Evolutionary conservation across 2,329 filamentous ascomycete genomes (phyloP).

Genomic region (Dichotomopilus funicola): DNA sequence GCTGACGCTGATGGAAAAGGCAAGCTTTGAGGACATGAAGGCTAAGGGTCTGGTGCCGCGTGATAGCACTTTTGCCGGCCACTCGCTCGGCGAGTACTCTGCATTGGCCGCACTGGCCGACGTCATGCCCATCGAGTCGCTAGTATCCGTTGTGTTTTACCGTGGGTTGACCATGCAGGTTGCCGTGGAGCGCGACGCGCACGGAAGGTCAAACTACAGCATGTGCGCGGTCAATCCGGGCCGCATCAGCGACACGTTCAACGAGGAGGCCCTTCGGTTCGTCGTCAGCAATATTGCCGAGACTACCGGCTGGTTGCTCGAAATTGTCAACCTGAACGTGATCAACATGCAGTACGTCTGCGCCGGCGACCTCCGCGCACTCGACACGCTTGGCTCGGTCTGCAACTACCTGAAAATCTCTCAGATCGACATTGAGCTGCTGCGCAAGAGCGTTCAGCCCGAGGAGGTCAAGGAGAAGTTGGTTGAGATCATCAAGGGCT

Average conservation of each 20-base stretch:
- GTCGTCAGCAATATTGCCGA: constrained; percentile 94
- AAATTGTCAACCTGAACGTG: constrained; percentile 97
- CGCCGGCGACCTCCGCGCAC: constrained; percentile 61
- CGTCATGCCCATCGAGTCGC: constrained; percentile 98
- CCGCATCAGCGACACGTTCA: constrained; percentile 97
- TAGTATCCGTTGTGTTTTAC: constrained; percentile 99
- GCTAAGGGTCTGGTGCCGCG: constrained; percentile 91
- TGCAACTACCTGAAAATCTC: constrained; percentile 94
- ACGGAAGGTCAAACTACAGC: constrained; percentile 92
- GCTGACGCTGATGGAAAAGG: constrained; percentile 98
- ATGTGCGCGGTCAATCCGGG: constrained; percentile 99
- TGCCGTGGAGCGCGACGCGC: constrained; percentile 89
- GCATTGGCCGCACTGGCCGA: constrained; percentile 92
- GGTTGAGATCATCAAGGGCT: constrained; percentile 83
- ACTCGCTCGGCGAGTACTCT: constrained; percentile 97
- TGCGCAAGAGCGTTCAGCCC: constrained; percentile 78
- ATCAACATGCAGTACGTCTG: constrained; percentile 71
- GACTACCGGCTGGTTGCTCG: constrained; percentile 88
- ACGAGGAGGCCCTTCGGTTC: constrained; percentile 93
- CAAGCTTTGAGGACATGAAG: constrained; percentile 98
- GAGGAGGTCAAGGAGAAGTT: constrained; percentile 89
- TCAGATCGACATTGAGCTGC: constrained; percentile 92
- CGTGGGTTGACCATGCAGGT: constrained; percentile 99
- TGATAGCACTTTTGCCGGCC: constrained; percentile 95
- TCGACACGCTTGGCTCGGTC: constrained; percentile 70